phyloP scores from a whole-genome alignment of 2,329 filamentous ascomycete species.

The Didymosphaeria variabile region DNA sequence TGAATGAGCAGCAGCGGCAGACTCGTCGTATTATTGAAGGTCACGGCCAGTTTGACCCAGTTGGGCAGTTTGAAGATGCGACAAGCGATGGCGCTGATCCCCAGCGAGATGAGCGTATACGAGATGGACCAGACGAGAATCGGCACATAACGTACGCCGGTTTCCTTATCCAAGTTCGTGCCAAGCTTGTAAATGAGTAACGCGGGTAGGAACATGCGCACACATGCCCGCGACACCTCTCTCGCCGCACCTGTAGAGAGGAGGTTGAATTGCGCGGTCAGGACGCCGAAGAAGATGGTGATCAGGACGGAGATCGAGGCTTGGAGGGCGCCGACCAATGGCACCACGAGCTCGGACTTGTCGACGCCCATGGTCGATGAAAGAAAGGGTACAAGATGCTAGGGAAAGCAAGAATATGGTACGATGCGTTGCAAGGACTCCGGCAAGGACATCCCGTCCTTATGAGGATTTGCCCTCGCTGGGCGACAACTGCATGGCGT shows the following conservation, averaged over 20 bases:
- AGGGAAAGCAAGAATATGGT: neutral
- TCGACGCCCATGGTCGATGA: slow-evolving; percentile 30
- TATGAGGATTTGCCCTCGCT: slow-evolving; percentile 3
- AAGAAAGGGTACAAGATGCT: neutral
- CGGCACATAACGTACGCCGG: slow-evolving; percentile 58
- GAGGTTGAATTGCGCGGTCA: slow-evolving; percentile 61
- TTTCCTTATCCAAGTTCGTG: slow-evolving; percentile 59
- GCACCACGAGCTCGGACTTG: slow-evolving; percentile 44
- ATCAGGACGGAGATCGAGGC: slow-evolving; percentile 64
- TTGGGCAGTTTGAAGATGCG: slow-evolving; percentile 59
- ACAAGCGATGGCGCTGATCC: slow-evolving; percentile 56
- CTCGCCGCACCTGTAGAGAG: slow-evolving; percentile 59
- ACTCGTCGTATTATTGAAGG: slow-evolving; percentile 67
- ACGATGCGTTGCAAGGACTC: neutral
- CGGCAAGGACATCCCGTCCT: slow-evolving; percentile 9
- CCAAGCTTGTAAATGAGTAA: slow-evolving; percentile 64
- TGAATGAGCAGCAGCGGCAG: slow-evolving; percentile 62
- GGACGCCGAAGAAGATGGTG: slow-evolving; percentile 56
- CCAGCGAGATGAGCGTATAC: slow-evolving; percentile 61
- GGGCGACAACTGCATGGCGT: slow-evolving; percentile 9
- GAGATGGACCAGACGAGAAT: slow-evolving; percentile 61
- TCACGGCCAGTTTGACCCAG: slow-evolving; percentile 64
- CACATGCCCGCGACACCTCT: slow-evolving; percentile 62
- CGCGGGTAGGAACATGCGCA: slow-evolving; percentile 63
- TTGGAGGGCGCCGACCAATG: slow-evolving; percentile 64